Conservation (phyloP, 345 rosid genomes). For the Citrus reticulata region DNA sequence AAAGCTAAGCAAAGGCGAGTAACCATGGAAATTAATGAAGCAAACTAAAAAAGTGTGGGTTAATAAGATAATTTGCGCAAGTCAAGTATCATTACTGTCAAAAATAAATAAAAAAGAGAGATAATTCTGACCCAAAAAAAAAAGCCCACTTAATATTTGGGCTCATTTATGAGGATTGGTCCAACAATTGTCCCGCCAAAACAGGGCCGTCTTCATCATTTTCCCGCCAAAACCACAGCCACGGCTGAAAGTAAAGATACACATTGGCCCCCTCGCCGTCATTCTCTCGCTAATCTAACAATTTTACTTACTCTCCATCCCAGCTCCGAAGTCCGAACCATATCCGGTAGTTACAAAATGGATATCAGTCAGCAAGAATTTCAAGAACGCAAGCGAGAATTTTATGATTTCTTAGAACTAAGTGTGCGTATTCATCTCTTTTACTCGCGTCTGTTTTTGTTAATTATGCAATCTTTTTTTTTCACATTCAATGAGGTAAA, state of each 20-base stretch:
- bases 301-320: slow-evolving; percentile 1
- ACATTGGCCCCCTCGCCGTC: neutral
- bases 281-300: slow-evolving; percentile 3
- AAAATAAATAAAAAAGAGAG: neutral
- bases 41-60: no score
- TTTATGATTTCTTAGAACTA: slow-evolving; percentile 68
- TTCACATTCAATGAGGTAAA: no score
- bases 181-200: neutral
- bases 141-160: neutral
- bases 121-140: neutral
- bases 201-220: neutral
- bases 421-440: slow-evolving; percentile 32
- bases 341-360: slow-evolving; percentile 24
- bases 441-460: neutral
- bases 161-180: neutral
- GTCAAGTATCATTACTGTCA: no score
- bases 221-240: slow-evolving; percentile 48
- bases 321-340: neutral
- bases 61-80: no score
- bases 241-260: neutral
- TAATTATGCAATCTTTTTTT: neutral
- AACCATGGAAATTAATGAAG: no score
- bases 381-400: slow-evolving; percentile 78
- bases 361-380: slow-evolving; percentile 59
- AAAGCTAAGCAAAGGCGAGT: no score